These are phyloP conservation scores for Talaromyces borbonicus DNA, from an alignment of 495 filamentous ascomycete genomes.

Conservation along the genomic window DNA sequence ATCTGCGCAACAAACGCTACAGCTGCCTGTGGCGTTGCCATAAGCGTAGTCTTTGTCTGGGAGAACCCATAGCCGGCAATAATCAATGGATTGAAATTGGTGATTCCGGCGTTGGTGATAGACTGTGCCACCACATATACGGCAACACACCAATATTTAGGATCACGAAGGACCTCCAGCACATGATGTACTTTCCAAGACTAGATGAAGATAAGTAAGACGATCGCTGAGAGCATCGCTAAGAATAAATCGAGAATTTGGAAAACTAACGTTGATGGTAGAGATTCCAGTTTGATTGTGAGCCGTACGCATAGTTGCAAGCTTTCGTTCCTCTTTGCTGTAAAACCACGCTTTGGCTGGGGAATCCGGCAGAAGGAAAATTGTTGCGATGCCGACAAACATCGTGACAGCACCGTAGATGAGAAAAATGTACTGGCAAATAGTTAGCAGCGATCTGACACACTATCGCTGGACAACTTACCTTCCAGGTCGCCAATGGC, in stretches of 20 bases:
- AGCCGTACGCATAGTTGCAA: not conserved
- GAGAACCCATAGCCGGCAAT: not conserved
- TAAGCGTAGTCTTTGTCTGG: not conserved
- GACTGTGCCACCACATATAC: not conserved
- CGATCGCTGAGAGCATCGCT: too few relatives aligned
- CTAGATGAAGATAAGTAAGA: not conserved
- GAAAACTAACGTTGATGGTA: not conserved
- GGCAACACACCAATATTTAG: not conserved
- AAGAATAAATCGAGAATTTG: not conserved
- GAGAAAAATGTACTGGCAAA: not conserved
- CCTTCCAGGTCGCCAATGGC: not conserved
- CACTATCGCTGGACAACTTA: not conserved
- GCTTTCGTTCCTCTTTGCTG: not conserved
- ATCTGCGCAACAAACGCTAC: not conserved
- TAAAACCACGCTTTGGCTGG: not conserved
- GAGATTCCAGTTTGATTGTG: not conserved
- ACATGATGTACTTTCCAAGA: not conserved
- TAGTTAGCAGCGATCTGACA: not conserved
- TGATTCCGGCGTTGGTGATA: constrained; percentile 3
- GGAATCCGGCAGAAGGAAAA: not conserved
- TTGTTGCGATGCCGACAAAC: not conserved
- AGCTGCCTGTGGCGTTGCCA: not conserved
- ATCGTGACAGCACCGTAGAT: not conserved
- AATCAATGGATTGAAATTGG: constrained; percentile 3
- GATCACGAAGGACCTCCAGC: not conserved